Base-by-base conservation (phyloP, 179 eudicot species). In the Beta corolliflora region DNA sequence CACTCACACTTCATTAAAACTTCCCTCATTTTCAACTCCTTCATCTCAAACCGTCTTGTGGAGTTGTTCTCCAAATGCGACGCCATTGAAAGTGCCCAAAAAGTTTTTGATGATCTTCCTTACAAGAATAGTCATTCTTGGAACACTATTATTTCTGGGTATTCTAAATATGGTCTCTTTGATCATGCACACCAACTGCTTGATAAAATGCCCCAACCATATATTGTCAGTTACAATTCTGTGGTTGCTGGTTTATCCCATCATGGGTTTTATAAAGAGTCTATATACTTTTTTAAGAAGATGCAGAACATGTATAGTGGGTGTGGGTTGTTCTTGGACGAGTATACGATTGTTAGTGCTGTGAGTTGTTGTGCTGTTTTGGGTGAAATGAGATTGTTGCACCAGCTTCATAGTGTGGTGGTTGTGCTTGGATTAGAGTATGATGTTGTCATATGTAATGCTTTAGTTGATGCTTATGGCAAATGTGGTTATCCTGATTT, bases 381-480 rank as follows among this genome's bases (percentile, higher is more conserved):
- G 76, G 87, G 82, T 81, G 84, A 72, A 0, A 64, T 82, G 12
- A 50, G 67, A 71, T 63, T 87, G 78, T 56, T 93, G 88, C 84
- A 74, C 21, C 93, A 88, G 67, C 84, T 92, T 77, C 96, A 92
- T 83, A 84, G 88, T 2, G 55, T 88, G 58, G 89, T 81, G 4
- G 55, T 86, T 74, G 75, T 85, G 85, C 81, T 86, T 77, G 94
- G 93, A 2, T 80, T 92, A 66, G 80, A 83, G 82, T 80, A 74
- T 82, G 87, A 85, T 84, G 69, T 67, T 80, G 80, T 85, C 3
- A 71, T 89, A 36, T 86, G 85, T 77, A 93, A 91, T 86, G 83
- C 92, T 29, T 65, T 93, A 78, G 81, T 93, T 80, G 88, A 91
- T 87, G 93, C 91, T 69, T 93, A 91, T 81, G 97, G 92, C 11